phyloP scores from a whole-genome alignment of 164 flowering plant species.

The Cinnamomum micranthum region DNA sequence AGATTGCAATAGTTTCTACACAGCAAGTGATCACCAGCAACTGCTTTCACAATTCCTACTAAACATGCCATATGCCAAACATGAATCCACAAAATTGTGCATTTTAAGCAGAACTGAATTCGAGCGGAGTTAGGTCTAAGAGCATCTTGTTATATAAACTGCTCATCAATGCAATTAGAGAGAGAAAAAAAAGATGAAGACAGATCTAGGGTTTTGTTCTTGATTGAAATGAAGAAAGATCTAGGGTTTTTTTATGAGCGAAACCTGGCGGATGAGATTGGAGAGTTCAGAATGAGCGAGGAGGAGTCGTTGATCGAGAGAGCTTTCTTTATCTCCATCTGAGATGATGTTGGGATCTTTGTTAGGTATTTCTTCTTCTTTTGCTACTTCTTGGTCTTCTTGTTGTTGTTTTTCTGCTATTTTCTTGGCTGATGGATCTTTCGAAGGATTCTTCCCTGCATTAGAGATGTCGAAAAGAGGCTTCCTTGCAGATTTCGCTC shows the following conservation, averaged over 20 bases:
- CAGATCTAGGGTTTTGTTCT: no score
- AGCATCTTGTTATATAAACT: background rate
- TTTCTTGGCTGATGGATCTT: constrained; percentile 23
- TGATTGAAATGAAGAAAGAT: background rate
- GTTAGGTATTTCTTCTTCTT: no score
- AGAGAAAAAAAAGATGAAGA: background rate
- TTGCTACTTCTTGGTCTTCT: constrained; percentile 16
- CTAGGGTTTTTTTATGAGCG: background rate
- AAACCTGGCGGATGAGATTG: constrained; percentile 50
- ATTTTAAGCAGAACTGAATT: no score
- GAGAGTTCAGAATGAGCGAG: constrained; percentile 64
- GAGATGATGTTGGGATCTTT: constrained; percentile 2
- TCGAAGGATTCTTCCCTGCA: constrained; percentile 41
- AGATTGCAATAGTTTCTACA: no score
- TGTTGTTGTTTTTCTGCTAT: constrained; percentile 12
- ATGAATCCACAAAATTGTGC: no score
- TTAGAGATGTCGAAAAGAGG: no score
- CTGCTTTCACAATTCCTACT: no score
- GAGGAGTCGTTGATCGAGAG: constrained; percentile 52
- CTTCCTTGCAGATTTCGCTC: constrained; percentile 12
- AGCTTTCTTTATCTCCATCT: constrained; percentile 16
- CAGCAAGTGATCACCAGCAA: no score
- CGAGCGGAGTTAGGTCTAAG: no score
- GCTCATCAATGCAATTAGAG: background rate
- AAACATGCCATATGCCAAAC: background rate